Base-by-base conservation (phyloP, 2,329 filamentous ascomycete species). In the Trichoderma sp. region DNA sequence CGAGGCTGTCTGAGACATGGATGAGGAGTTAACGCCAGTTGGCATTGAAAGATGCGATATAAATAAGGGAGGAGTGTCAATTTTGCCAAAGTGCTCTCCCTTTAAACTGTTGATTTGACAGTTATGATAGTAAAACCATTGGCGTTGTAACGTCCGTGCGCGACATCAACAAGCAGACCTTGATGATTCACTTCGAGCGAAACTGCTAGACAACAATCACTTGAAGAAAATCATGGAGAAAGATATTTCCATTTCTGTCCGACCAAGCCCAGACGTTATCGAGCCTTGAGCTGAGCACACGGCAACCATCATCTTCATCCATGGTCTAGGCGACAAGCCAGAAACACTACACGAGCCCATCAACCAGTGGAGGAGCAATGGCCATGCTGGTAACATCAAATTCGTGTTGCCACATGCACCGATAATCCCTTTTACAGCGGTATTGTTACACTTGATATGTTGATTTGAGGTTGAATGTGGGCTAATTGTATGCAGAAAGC, bases 351-450 rank as follows among this genome's bases (percentile, higher is more conserved):
- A 91, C 58, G 89, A 88, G 68, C 87, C 96, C 21, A 93, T 96
- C 39, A 90, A 97, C 83, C 94, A 94, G 80, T 97, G 91, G 91
- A 89, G 93, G 66, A 86, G 90, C 39, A 87, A 92, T 59, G 87
- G 89, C 78, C 90, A 90, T 76, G 92, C 98, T 72, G 88, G 94
- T 69, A 91, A 97, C 80, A 92, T 97, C 78, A 91, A 95, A 77
- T 98, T 98, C 80, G 88, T 99, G 76, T 90, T 99, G 79, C 96
- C 96, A 18, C 92, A 97, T 82, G 96, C 96, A 37, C 94, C 95
- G 5, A 82, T 81, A 43, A 96, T 97, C 66, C 93, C 94, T 30
- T 93, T 97, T 77, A 95, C 93, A 18, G 84, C 80, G 69, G 79
- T 81, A 68, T 70, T 58, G 3, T n/a, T 68, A 18, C 24, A 21